Evolutionary conservation across 2,329 filamentous ascomycete genomes (phyloP), one percentile per base, ranked within the genome.

Genomic region (Cercospora sp.): DNA sequence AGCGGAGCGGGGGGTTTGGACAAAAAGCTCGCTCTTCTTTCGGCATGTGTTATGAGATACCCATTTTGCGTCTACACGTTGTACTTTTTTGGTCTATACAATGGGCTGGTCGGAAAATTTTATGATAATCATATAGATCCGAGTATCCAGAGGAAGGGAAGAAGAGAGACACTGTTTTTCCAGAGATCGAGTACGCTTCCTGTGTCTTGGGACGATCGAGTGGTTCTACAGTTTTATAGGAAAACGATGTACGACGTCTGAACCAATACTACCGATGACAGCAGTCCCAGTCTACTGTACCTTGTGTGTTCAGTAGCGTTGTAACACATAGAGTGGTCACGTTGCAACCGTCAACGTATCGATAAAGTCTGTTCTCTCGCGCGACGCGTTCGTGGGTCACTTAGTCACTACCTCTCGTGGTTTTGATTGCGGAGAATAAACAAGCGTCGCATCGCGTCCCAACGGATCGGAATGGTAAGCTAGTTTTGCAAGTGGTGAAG

Each of bases 11-110:
- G 13, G 36, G 60, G 42, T 42, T 26, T 48, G 28, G 60, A 57
- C 45, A 61, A n/a, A 42, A 61, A 61, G 59, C 33, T 60, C 31
- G 59, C 60, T 48, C 53, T 31, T 13, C 26, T 13, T 53, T 53
- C 26, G 64, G 65, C 63, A 64, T 67, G 63, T 69, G 60, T 72
- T 68, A 67, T 42, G 69, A 70, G 68, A 72, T 72, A 70, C 68
- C 70, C 70, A 64, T 64, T 64, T 60, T 60, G 42, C 55, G 55
- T 51, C 45, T 20, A 20, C 18, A 51, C 4, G 2, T 51, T 51
- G 18, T 51, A 51, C 20, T 33, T 23, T 65, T 65, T 60, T 30
- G 42, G 53, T 36, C 51, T 20, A 31, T 18, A 23, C 16, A 31
- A n/a, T 57, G 45, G 45, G 20, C 9, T 12, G 45, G 20, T 13